These are phyloP conservation scores for Pterocarpus macrocarpus DNA, from an alignment of 306 rosid genomes.

Conservation along the genomic window DNA sequence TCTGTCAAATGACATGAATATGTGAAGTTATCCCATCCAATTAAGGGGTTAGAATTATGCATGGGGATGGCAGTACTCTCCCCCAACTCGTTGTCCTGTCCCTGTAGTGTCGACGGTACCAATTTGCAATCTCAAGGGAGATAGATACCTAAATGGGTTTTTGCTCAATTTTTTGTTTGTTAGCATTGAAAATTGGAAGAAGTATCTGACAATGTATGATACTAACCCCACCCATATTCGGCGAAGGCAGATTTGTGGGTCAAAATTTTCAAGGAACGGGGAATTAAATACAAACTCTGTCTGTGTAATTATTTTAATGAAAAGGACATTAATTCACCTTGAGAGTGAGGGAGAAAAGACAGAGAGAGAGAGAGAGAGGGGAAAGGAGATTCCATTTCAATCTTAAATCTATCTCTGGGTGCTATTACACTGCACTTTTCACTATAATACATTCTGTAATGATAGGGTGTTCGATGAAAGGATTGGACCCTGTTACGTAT, in stretches of 20 bases:
- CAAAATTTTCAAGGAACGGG: conserved; percentile 57
- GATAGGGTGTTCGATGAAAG: background rate
- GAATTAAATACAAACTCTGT: conserved; percentile 56
- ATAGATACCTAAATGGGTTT: too few relatives aligned
- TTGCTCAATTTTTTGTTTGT: background rate
- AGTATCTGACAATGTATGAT: conserved; percentile 21
- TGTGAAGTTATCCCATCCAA: too few relatives aligned
- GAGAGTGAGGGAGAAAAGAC: conserved; percentile 43
- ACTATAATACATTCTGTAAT: conserved; percentile 43
- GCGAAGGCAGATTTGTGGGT: conserved; percentile 68
- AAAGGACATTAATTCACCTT: conserved; percentile 64
- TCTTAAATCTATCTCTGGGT: conserved; percentile 47
- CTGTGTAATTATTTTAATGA: conserved; percentile 60
- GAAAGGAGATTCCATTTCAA: conserved; percentile 66
- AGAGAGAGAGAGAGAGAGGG: background rate
- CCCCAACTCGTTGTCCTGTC: too few relatives aligned
- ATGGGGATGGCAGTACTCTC: too few relatives aligned
- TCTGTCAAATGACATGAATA: too few relatives aligned
- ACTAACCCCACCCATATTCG: conserved; percentile 46
- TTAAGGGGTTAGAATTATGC: too few relatives aligned
- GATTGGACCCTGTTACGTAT: background rate
- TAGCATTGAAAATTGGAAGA: background rate
- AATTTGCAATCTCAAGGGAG: too few relatives aligned
- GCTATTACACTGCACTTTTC: conserved; percentile 45
- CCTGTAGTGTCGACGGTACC: too few relatives aligned